These are phyloP conservation scores for Telfairia occidentalis DNA, from an alignment of 331 rosid genomes.

Conservation along the genomic window DNA sequence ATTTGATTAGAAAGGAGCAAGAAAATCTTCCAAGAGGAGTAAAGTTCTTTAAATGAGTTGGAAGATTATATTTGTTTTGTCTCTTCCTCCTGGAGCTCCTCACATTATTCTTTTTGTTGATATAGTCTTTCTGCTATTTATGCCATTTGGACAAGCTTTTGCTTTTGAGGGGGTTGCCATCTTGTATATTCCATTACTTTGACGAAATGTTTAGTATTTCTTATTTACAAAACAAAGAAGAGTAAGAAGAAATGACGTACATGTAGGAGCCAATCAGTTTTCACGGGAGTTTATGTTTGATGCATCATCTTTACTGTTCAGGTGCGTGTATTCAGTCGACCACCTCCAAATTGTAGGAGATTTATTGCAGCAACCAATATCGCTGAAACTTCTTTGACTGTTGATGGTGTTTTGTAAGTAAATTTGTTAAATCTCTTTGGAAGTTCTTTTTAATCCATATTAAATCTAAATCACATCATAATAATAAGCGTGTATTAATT, in stretches of 20 bases:
- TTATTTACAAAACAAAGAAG: not conserved
- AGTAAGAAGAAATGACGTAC: not conserved
- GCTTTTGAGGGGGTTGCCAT: not conserved
- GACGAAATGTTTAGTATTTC: not conserved
- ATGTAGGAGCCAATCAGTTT: not conserved
- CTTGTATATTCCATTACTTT: not conserved
- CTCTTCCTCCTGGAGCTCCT: not conserved
- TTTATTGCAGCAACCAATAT: conserved; percentile 93
- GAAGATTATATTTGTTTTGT: not conserved
- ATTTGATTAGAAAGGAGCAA: not conserved
- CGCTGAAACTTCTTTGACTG: conserved; percentile 98
- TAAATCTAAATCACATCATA: not conserved
- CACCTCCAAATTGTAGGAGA: conserved; percentile 87
- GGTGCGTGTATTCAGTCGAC: conserved; percentile 89
- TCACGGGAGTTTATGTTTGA: not conserved
- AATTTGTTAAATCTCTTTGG: conserved; percentile 15
- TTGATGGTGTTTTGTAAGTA: conserved; percentile 96
- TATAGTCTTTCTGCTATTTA: not conserved
- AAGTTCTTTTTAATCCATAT: not conserved
- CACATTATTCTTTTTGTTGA: not conserved
- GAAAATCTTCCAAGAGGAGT: not conserved
- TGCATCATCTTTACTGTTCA: conserved; percentile 20
- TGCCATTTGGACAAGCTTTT: not conserved
- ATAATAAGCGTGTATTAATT: conserved; percentile 16
- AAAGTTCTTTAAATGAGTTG: not conserved